These are phyloP conservation scores for Liquidambar formosana DNA, from an alignment of 164 flowering plant genomes.

Conservation along the genomic window DNA sequence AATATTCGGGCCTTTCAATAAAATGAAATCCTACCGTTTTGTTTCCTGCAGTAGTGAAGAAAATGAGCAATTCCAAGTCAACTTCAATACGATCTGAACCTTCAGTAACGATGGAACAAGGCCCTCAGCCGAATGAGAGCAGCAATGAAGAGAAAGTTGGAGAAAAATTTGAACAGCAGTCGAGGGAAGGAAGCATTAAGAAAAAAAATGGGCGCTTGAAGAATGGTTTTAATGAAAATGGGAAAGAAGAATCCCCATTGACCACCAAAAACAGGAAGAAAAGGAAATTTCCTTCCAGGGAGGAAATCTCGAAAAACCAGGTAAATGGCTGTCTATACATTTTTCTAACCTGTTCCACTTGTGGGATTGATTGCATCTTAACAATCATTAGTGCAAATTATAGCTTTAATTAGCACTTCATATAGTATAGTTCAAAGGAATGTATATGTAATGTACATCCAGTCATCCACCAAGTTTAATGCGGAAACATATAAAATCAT, in stretches of 20 bases:
- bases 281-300: slow-evolving; percentile 47
- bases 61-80: slow-evolving; percentile 70
- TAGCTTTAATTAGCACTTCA: no score
- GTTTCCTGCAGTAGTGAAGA: slow-evolving; percentile 67
- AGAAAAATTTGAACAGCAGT: slow-evolving; percentile 16
- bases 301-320: slow-evolving; percentile 59
- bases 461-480: neutral
- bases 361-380: neutral
- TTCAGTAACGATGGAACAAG: slow-evolving; percentile 37
- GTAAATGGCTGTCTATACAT: slow-evolving; percentile 20
- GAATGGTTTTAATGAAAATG: slow-evolving; percentile 22
- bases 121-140: slow-evolving; percentile 11
- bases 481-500: neutral
- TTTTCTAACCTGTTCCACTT: slow-evolving; percentile 8
- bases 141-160: slow-evolving; percentile 18
- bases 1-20: neutral
- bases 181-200: slow-evolving; percentile 5
- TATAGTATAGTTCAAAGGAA: neutral
- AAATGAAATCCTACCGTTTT: neutral
- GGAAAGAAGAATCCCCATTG: slow-evolving; percentile 18
- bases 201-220: slow-evolving; percentile 19
- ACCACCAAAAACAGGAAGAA: slow-evolving; percentile 29
- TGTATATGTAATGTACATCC: no score
- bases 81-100: slow-evolving; percentile 33
- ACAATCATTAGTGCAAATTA: no score